Conservation (phyloP, 192 early-diverging fungal species). For the Globomyces pollinis-pini region DNA sequence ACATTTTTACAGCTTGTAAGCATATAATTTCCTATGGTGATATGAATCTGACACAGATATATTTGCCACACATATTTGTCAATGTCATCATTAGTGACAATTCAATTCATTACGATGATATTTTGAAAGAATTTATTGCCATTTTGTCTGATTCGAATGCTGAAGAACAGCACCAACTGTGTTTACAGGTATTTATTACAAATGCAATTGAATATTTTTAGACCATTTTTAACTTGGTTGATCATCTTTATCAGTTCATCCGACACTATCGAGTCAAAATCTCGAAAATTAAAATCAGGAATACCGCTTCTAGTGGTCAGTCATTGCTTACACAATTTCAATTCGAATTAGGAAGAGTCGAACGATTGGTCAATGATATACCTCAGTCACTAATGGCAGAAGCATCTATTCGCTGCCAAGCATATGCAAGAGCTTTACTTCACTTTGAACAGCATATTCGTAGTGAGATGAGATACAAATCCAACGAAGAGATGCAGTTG, state of each 20-base stretch:
- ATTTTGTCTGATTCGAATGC: constrained; percentile 29
- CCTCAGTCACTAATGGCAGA: constrained; percentile 55
- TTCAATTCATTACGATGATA: constrained; percentile 10
- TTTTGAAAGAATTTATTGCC: constrained; percentile 33
- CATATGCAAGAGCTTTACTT: constrained; percentile 60
- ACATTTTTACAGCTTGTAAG: constrained; percentile 29
- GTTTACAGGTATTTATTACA: too few relatives aligned
- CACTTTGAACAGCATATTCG: constrained; percentile 65
- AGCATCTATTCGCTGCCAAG: constrained; percentile 49
- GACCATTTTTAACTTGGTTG: constrained; percentile 46
- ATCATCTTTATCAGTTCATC: constrained; percentile 46
- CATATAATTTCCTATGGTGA: constrained; percentile 31
- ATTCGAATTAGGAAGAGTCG: constrained; percentile 18
- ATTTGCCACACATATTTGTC: constrained; percentile 48
- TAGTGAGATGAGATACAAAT: constrained; percentile 9
- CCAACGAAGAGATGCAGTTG: constrained; percentile 22
- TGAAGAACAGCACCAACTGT: constrained; percentile 15
- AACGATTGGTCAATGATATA: constrained; percentile 47
- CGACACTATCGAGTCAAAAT: constrained; percentile 15
- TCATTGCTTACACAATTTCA: too few relatives aligned
- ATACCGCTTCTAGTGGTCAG: too few relatives aligned
- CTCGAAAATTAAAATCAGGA: neutral
- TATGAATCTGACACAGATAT: constrained; percentile 28
- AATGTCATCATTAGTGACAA: constrained; percentile 36
- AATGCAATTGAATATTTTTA: too few relatives aligned